Conservation (phyloP, 345 rosid genomes). For the Odontarrhena argentea region DNA sequence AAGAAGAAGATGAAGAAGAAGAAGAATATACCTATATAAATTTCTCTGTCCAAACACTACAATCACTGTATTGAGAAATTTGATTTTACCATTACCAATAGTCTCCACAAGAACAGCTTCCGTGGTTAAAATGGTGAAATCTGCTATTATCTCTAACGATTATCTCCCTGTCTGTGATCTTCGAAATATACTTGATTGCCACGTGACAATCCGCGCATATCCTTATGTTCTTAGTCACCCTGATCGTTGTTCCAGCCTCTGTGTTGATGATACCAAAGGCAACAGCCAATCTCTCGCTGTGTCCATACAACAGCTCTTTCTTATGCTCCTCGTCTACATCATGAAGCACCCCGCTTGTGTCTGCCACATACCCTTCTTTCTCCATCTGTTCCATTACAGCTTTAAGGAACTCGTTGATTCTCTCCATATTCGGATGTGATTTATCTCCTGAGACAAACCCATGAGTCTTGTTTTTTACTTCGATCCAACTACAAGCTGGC, state of each 20-base stretch:
- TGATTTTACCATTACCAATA: conserved; percentile 50
- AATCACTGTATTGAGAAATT: not conserved
- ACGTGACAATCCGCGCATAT: conserved; percentile 68
- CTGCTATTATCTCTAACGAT: conserved; percentile 74
- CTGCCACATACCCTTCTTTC: conserved; percentile 71
- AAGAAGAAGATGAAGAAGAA: no score
- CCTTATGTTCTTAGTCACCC: conserved; percentile 72
- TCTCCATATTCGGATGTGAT: conserved; percentile 56
- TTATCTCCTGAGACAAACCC: conserved; percentile 72
- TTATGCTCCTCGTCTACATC: conserved; percentile 81
- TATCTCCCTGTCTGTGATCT: conserved; percentile 66
- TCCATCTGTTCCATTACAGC: conserved; percentile 62
- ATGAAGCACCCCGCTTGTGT: conserved; percentile 64
- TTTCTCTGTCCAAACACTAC: not conserved
- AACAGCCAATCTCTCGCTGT: conserved; percentile 76
- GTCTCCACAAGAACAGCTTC: conserved; percentile 77
- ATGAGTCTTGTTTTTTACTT: conserved; percentile 63
- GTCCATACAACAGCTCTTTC: conserved; percentile 54
- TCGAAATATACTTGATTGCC: conserved; percentile 65
- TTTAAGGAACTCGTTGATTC: conserved; percentile 52
- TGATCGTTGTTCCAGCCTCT: conserved; percentile 62
- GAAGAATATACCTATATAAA: conserved; percentile 27
- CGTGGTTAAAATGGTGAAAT: conserved; percentile 73
- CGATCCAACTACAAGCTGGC: conserved; percentile 90
- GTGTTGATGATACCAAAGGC: conserved; percentile 72